A percentile compares a stretch with the other conserved stretches of the same genome.
phyloP scores from a whole-genome alignment of 2,329 filamentous ascomycete species.

The Fulvia fulva region DNA sequence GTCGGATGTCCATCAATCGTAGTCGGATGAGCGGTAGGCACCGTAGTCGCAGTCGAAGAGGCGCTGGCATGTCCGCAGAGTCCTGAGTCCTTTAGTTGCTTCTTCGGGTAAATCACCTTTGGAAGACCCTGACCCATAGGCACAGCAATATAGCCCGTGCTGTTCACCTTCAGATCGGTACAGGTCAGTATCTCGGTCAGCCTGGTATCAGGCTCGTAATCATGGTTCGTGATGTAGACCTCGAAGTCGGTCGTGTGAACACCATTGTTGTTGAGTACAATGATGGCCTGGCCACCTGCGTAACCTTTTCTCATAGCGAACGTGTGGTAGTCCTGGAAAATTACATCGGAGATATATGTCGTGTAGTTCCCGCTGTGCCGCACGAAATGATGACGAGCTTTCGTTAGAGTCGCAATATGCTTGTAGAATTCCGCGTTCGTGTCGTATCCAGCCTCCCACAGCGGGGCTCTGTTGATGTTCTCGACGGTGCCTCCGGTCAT shows the following conservation, averaged over 20 bases:
- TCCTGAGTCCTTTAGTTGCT: conserved; percentile 22
- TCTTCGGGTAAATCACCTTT: conserved; percentile 32
- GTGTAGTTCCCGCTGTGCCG: conserved; percentile 38
- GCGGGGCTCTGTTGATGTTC: conserved; percentile 36
- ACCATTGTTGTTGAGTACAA: conserved; percentile 43
- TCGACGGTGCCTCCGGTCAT: conserved; percentile 32
- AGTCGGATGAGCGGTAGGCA: conserved; percentile 4
- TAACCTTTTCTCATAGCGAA: conserved; percentile 45
- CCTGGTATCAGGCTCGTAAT: conserved; percentile 24
- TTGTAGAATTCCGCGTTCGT: conserved; percentile 40
- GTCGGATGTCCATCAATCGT: conserved; percentile 6
- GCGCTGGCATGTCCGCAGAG: conserved; percentile 22
- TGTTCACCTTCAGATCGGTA: conserved; percentile 26
- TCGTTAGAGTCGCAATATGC: conserved; percentile 39
- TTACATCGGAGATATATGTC: conserved; percentile 39
- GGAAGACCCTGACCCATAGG: conserved; percentile 35
- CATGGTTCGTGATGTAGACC: conserved; percentile 35
- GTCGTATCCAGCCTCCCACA: conserved; percentile 40
- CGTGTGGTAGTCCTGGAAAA: conserved; percentile 43
- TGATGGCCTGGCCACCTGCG: conserved; percentile 40
- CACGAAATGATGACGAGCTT: conserved; percentile 43
- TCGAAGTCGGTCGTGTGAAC: conserved; percentile 29
- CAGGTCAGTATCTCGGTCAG: conserved; percentile 36
- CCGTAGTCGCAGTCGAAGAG: background rate
- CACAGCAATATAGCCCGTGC: conserved; percentile 28